A percentile compares a stretch with the other conserved stretches of the same genome.
phyloP scores from a whole-genome alignment of 2,329 filamentous ascomycete genomes.

The Diaporthe citri region DNA sequence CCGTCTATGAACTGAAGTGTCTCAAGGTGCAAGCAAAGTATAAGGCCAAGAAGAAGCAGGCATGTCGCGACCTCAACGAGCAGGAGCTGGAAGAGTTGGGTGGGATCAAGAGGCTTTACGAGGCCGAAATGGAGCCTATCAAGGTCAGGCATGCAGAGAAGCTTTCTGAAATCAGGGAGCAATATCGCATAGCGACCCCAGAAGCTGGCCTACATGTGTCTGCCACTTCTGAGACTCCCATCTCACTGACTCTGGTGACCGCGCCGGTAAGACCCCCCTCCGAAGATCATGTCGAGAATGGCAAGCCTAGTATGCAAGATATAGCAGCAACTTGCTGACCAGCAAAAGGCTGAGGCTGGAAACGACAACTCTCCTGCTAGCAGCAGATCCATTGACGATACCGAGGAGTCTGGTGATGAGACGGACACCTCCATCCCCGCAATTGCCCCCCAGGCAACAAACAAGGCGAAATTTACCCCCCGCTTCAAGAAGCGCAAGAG shows the following conservation, averaged over 20 bases:
- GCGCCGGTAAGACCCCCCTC: not conserved
- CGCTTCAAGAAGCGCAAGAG: not conserved
- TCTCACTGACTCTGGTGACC: not conserved
- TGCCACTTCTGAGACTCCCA: not conserved
- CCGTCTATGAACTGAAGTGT: not conserved
- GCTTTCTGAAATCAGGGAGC: not conserved
- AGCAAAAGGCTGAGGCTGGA: not conserved
- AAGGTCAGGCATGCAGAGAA: not conserved
- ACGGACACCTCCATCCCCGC: not conserved
- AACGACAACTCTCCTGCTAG: not conserved
- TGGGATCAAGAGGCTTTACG: not conserved
- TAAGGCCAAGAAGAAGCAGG: not conserved
- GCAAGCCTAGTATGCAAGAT: not conserved
- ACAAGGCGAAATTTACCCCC: not conserved
- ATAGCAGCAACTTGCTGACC: not conserved
- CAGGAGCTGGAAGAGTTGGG: conserved; percentile 1
- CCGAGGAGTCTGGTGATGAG: conserved; percentile 7
- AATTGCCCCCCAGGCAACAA: not conserved
- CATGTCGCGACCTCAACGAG: not conserved
- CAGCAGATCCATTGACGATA: not conserved
- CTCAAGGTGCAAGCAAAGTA: not conserved
- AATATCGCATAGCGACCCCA: not conserved
- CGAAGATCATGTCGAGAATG: not conserved
- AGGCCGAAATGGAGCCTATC: not conserved
- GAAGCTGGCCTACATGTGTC: not conserved